Evolutionary conservation across 2,329 filamentous ascomycete species (phyloP).

Genomic region (Drechmeria coniospora): DNA sequence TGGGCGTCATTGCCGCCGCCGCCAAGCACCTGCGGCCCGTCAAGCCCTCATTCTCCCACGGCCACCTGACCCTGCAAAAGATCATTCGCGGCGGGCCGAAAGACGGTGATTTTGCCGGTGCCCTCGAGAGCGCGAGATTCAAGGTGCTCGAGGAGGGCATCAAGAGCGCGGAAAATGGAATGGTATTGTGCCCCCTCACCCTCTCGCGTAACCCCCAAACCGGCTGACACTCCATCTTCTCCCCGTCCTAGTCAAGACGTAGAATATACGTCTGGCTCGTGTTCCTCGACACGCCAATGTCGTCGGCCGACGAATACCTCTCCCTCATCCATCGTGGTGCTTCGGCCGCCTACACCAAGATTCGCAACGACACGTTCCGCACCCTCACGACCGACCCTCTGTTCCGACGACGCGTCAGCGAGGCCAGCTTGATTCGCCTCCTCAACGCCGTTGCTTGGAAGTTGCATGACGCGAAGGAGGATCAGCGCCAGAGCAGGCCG

Average conservation of each 20-base stretch:
- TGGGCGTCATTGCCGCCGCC: slow-evolving; percentile 19
- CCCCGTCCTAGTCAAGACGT: slow-evolving; percentile 60
- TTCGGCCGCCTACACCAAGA: slow-evolving; percentile 91
- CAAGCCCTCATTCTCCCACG: slow-evolving; percentile 32
- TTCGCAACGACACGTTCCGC: slow-evolving; percentile 95
- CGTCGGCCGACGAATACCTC: slow-evolving; percentile 80
- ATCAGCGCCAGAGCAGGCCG: slow-evolving; percentile 23
- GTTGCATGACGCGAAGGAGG: slow-evolving; percentile 61
- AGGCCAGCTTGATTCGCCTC: slow-evolving; percentile 85
- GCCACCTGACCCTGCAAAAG: slow-evolving; percentile 51
- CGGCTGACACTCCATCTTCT: background rate
- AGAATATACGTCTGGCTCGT: slow-evolving; percentile 96
- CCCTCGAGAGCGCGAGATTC: slow-evolving; percentile 55
- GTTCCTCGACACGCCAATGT: slow-evolving; percentile 71
- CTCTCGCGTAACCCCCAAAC: too few species aligned
- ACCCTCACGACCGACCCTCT: slow-evolving; percentile 94
- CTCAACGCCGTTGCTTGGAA: slow-evolving; percentile 94
- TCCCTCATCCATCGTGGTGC: slow-evolving; percentile 81
- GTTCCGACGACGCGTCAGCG: slow-evolving; percentile 86
- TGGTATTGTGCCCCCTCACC: too few species aligned
- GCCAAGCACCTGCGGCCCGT: slow-evolving; percentile 23
- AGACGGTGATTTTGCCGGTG: slow-evolving; percentile 49
- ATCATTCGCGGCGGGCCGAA: slow-evolving; percentile 69
- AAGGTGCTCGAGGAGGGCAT: slow-evolving; percentile 63
- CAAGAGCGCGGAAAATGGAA: slow-evolving; percentile 65